Base-by-base conservation (phyloP, 306 rosid genomes). In the Medicago lupulina region DNA sequence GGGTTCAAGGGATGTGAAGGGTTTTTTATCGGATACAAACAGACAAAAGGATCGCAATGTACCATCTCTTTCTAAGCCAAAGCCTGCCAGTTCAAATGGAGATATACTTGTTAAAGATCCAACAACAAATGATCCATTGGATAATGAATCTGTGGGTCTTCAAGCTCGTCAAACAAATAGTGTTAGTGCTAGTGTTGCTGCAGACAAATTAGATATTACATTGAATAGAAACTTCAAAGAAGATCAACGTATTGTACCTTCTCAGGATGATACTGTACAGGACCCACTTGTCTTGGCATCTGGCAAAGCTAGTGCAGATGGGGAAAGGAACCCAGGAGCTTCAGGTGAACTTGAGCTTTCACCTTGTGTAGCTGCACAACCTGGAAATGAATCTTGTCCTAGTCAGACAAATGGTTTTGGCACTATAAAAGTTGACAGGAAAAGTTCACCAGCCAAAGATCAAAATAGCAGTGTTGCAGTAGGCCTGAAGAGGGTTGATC, bases 21-120 rank as follows among this genome's bases (percentile, higher is more conserved):
- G 84, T 67, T 71, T 55, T 46, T 4, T 78, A 47, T 79, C 85
- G 55, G 97, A 89, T 71, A 74, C 80, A 31, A 87, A 78, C 86
- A 88, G 86, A 62, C 83, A 66, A 67, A 91, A 89, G 81, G 89
- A 89, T 80, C 87, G 80, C 80, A 83, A 74, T 76, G 71, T 64
- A 38, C 80, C 88, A 82, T 81, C 90, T 76, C 77, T 73, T 74
- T 79, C 97, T 54, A 89, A 89, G 80, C 66, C 82, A 50, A 96
- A 90, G 88, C 86, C 92, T 67, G 51, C 70, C 36, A 90, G 79
- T 86, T 79, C 82, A 79, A 90, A 91, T 82, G 94, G 98, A 41
- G 90, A 86, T 60, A 60, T 82, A 25, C 73, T 62, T 75, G 66
- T 75, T 51, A 89, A 86, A 77, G 75, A 76, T 79, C 80, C 66